Percentiles rank a stretch among this genome's conserved stretches.
These are phyloP conservation scores for Phycomyces blakesleeanus DNA, from an alignment of 192 early-diverging fungal genomes.

Conservation along the genomic window DNA sequence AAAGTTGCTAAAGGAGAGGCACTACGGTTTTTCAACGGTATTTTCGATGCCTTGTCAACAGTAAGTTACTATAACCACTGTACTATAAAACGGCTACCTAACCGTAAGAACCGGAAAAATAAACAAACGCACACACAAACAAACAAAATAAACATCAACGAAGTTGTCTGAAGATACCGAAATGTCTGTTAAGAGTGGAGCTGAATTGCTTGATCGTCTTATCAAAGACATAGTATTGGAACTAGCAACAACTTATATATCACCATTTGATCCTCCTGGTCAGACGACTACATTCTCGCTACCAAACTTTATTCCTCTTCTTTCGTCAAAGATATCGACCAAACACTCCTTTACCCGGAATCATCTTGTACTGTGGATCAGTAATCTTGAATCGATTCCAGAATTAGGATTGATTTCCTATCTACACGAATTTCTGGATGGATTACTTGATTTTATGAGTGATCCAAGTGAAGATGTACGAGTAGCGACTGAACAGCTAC, in stretches of 20 bases:
- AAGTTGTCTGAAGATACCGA: constrained; percentile 87
- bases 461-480: constrained; percentile 92
- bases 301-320: constrained; percentile 88
- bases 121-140: no score
- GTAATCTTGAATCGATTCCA: constrained; percentile 88
- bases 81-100: no score
- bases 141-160: no score
- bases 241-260: constrained; percentile 72
- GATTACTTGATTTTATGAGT: constrained; percentile 82
- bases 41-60: constrained; percentile 95
- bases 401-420: constrained; percentile 89
- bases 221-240: constrained; percentile 98
- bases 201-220: constrained; percentile 89
- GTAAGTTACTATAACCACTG: no score
- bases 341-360: constrained; percentile 86
- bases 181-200: constrained; percentile 88
- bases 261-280: constrained; percentile 28
- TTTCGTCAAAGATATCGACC: constrained; percentile 86
- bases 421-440: constrained; percentile 92
- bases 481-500: constrained; percentile 70
- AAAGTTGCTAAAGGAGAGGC: constrained; percentile 91
- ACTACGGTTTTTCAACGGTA: constrained; percentile 89
- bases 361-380: constrained; percentile 94
- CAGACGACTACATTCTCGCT: constrained; percentile 79
- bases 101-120: no score